A percentile compares a stretch with the other conserved stretches of the same genome.
Evolutionary conservation across 805 yeast species (phyloP).

Genomic region (Candida hungchunana): DNA sequence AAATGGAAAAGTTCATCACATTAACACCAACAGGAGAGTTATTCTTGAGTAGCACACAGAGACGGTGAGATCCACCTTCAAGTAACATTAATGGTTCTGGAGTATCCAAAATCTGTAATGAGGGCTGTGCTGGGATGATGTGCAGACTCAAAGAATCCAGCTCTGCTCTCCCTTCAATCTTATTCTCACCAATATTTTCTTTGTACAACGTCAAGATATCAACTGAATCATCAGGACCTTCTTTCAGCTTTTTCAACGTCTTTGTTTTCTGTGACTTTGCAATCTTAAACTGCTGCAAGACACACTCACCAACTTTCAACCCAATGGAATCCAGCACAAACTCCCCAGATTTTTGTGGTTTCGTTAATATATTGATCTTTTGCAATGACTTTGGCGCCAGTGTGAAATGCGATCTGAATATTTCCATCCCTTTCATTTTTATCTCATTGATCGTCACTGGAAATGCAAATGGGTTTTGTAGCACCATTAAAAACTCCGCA

Average conservation of each 20-base stretch:
- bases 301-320: constrained; percentile 49
- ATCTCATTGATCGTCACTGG: constrained; percentile 57
- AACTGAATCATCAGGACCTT: neutral
- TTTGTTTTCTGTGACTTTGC: constrained; percentile 29
- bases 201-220: constrained; percentile 11
- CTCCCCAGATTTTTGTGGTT: constrained; percentile 45
- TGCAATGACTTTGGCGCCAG: constrained; percentile 36
- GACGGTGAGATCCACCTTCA: constrained; percentile 64
- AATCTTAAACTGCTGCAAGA: constrained; percentile 40
- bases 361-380: constrained; percentile 40
- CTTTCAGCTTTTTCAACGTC: constrained; percentile 27
- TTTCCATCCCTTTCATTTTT: constrained; percentile 32
- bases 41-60: constrained; percentile 53
- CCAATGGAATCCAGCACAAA: constrained; percentile 47
- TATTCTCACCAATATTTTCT: constrained; percentile 15
- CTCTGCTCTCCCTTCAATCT: constrained; percentile 17
- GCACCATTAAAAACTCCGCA: constrained; percentile 47
- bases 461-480: constrained; percentile 81
- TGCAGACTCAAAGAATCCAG: constrained; percentile 28
- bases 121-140: constrained; percentile 54
- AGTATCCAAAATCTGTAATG: constrained; percentile 45
- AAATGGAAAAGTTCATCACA: constrained; percentile 54
- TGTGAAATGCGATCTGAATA: constrained; percentile 28
- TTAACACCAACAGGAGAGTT: constrained; percentile 53
- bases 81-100: constrained; percentile 62